phyloP scores from a whole-genome alignment of 2,329 filamentous ascomycete genomes.

The Pseudocercospora ulei region DNA sequence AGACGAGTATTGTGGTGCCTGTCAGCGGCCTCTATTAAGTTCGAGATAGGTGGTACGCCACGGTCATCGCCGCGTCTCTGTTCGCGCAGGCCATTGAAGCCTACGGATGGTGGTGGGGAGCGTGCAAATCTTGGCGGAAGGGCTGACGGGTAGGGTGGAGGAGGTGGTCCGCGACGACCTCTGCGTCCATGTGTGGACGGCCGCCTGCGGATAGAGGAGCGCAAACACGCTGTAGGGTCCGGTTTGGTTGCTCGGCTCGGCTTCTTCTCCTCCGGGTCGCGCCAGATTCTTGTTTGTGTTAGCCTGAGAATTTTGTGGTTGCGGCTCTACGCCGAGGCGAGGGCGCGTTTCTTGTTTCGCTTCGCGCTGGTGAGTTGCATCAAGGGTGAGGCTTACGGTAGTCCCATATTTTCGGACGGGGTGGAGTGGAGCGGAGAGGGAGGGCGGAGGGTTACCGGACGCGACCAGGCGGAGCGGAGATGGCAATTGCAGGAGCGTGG shows the following conservation, averaged over 20 bases:
- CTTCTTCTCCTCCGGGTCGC: slow-evolving; percentile 43
- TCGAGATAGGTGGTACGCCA: slow-evolving; percentile 29
- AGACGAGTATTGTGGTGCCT: slow-evolving; percentile 9
- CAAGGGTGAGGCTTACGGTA: slow-evolving; percentile 39
- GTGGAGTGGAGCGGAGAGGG: slow-evolving; percentile 12
- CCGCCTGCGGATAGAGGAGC: slow-evolving; percentile 50
- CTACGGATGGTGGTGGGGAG: slow-evolving; percentile 21
- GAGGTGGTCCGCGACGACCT: slow-evolving; percentile 27
- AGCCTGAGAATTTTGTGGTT: slow-evolving; percentile 12
- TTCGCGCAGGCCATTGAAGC: slow-evolving; percentile 19
- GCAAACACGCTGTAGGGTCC: slow-evolving; percentile 41
- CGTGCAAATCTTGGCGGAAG: slow-evolving; percentile 26
- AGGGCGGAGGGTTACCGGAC: slow-evolving; percentile 18
- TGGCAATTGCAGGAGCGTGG: slow-evolving; percentile 11
- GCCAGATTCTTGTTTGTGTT: slow-evolving; percentile 40
- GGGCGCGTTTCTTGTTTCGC: slow-evolving; percentile 13
- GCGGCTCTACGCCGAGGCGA: slow-evolving; percentile 6
- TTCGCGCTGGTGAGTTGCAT: slow-evolving; percentile 15
- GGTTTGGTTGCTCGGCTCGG: slow-evolving; percentile 40
- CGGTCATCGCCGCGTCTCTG: slow-evolving; percentile 19
- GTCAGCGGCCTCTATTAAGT: slow-evolving; percentile 28
- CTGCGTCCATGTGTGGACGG: slow-evolving; percentile 29
- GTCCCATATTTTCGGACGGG: slow-evolving; percentile 37
- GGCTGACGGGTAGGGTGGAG: slow-evolving; percentile 19
- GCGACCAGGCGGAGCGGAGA: slow-evolving; percentile 23